Evolutionary conservation across 768 basidiomycete genomes (phyloP).

Genomic region (Calocybe cyanea): DNA sequence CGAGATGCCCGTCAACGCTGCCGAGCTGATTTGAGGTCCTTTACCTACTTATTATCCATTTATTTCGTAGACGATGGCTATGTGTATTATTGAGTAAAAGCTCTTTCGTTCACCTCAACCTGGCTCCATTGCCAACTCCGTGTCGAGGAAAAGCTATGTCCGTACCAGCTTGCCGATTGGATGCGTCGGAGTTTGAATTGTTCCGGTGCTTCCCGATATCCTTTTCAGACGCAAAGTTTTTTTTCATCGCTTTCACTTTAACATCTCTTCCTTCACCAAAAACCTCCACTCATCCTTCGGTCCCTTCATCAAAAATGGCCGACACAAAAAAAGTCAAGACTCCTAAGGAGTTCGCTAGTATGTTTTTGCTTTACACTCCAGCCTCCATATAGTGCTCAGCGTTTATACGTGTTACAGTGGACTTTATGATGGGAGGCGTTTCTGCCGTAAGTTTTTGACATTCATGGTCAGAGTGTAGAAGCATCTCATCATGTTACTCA

Average conservation of each 20-base stretch:
- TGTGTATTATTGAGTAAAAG: too few relatives aligned
- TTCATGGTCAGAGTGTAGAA: neutral
- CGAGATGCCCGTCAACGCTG: conserved; percentile 99
- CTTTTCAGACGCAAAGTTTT: conserved; percentile 49
- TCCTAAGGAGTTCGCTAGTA: conserved; percentile 87
- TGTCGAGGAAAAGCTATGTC: too few relatives aligned
- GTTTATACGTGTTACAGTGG: conserved; percentile 47
- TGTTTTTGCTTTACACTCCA: conserved; percentile 22
- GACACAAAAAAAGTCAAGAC: conserved; percentile 81
- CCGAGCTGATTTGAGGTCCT: conserved; percentile 78
- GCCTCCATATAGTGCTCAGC: conserved; percentile 12
- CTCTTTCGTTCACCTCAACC: too few relatives aligned
- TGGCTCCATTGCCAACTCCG: too few relatives aligned
- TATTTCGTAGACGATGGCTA: conserved; percentile 5
- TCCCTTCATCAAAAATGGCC: conserved; percentile 65
- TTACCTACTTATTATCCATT: conserved; percentile 5
- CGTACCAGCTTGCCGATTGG: conserved; percentile 16
- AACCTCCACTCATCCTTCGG: conserved; percentile 52
- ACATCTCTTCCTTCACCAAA: conserved; percentile 37
- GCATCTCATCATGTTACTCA: conserved; percentile 18
- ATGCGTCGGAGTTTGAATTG: conserved; percentile 38
- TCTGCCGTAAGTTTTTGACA: conserved; percentile 63
- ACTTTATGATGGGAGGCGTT: conserved; percentile 97
- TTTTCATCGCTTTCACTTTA: conserved; percentile 32
- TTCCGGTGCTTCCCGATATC: conserved; percentile 48